Percentiles rank a stretch among this genome's conserved stretches.
Conservation (phyloP, 108 stramenopile genomes). For the Nitzschia putrida region DNA sequence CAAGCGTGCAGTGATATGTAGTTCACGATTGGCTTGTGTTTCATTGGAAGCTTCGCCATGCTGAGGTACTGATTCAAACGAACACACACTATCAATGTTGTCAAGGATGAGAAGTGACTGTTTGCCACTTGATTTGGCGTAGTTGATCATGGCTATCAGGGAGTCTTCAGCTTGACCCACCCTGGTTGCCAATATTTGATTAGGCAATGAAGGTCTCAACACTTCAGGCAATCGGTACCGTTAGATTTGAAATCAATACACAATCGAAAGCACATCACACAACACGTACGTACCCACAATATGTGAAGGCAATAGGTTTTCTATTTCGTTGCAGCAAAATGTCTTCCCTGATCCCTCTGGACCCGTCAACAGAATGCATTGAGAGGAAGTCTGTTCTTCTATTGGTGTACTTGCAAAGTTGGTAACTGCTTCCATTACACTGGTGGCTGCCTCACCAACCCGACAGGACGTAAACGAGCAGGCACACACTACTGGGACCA, state of each 20-base stretch:
- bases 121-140: slow-evolving; percentile 12
- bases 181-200: slow-evolving; percentile 52
- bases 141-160: slow-evolving; percentile 58
- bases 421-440: slow-evolving; percentile 2
- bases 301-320: neutral
- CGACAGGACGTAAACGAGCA: too few species aligned
- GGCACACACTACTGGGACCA: too few species aligned
- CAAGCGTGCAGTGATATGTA: slow-evolving; percentile 21
- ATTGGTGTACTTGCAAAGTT: slow-evolving; percentile 3
- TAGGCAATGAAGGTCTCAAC: slow-evolving; percentile 53
- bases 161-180: slow-evolving; percentile 73
- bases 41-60: neutral
- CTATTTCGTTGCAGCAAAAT: slow-evolving; percentile 58
- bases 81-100: slow-evolving; percentile 62
- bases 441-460: neutral
- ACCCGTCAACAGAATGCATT: slow-evolving; percentile 51
- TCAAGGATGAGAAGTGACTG: slow-evolving; percentile 63
- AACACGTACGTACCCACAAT: neutral
- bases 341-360: slow-evolving; percentile 77
- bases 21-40: neutral
- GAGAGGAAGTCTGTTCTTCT: neutral
- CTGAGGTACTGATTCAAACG: neutral
- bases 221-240: slow-evolving; percentile 19
- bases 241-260: too few species aligned
- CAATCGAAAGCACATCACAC: too few species aligned